Evolutionary conservation across 1,284 basidiomycete genomes (phyloP), one percentile per base, ranked within the genome.

Genomic region (Ganoderma lingzhi): DNA sequence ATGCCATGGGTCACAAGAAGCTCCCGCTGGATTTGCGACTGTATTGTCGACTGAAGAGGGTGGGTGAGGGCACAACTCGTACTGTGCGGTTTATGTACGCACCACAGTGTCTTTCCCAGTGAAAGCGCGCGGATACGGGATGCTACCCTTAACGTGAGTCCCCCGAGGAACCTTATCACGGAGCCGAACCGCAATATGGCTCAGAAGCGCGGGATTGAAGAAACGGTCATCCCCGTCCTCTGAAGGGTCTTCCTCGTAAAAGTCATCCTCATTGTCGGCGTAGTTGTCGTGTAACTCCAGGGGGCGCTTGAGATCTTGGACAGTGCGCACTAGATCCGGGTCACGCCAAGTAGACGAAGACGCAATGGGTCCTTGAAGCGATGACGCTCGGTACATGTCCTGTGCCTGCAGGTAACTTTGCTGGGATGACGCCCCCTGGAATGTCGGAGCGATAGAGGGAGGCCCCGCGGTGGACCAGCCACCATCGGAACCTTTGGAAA

Each of bases 61-160:
- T 58, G 53, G 69, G 37, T 41, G 45, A 68, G 51, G 63, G 60
- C 42, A 56, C 15, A 63, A 70, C 53, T 60, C 66, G 10, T 64
- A 65, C 41, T 10, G 12, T 17, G 9, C 30, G 15, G 59, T 17
- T 30, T 42, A 48, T 37, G 19, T 15, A 87, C 95, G 77, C 82
- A 96, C 94, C 69, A 98, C 95, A 63, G 97, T 91, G 77, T 97
- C 96, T 73, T 93, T 93, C 6, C 96, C 96, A 1, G 96, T 98
- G 77, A 98, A 98, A 14, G 94, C 93, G 14, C 89, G 85, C 2
- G 91, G 91, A 79, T 96, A 97, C 0, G 94, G 92, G 59, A 97
- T 93, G 68, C 93, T 93, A 9, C 93, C 94, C 81, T 98, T 98
- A 71, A 96, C 93, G 77, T 99, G 96, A 3, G 90, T 91, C 15